Base-by-base conservation (phyloP, 179 eudicot genomes). In the Spergularia azorica region DNA sequence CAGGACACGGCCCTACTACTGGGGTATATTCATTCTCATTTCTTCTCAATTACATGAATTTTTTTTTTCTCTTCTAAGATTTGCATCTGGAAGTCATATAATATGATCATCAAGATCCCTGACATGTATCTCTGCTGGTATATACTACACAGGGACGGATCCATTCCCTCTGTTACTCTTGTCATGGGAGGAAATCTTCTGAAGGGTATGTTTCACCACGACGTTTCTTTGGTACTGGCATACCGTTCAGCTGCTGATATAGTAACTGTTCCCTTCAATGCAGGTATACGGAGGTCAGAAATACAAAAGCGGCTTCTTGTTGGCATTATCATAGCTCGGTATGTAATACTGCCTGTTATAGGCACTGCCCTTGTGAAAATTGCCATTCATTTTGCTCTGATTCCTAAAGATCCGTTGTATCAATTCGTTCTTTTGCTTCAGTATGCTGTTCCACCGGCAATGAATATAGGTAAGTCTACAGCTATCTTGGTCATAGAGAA, bases 381-480 rank as follows among this genome's bases (percentile, higher is more conserved):
- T 16, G 93, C 93, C 21, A 38, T 86, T 10, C 76, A 76, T 61
- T 76, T 87, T 54, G 89, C 90, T 67, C 66, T 89, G 66, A 85
- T 92, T 79, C 85, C 80, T 0, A 69, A 79, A 59, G 83, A 90
- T 82, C 89, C 95, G 0, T 77, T 92, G 70, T 90, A 90, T 76
- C 84, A 84, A 69, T 92, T 90, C 71, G 86, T 90, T 79, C 97
- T 92, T 70, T 70, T 92, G 86, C 87, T 92, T 46, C 97, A 92
- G 64, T 92, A 81, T 84, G 91, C 93, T 9, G 83, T 92, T 72
- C 95, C 95, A 63, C 95, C 97, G 32, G 97, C 95, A 16, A 86
- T 92, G 88, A 87, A 88, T 75, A 89, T 89, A 50, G 94, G 97
- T 89, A 83, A 38, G 48, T n/a, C 55, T 67, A 60, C 55, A 26